Base-by-base conservation (phyloP, 177 flowering plant genomes). In the Vitis hybrid region DNA sequence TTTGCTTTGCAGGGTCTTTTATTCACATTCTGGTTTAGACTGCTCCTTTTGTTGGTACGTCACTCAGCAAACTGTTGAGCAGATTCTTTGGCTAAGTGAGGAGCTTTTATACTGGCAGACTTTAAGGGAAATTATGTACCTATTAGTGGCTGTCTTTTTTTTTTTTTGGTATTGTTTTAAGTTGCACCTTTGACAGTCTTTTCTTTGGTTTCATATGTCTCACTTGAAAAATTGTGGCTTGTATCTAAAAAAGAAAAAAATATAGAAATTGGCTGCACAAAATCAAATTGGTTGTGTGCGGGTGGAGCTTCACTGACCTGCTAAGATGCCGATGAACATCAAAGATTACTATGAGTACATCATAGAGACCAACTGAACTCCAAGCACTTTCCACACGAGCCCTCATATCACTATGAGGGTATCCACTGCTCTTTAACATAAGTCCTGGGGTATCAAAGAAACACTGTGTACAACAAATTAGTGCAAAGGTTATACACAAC, bases 371-470 rank as follows among this genome's bases (percentile, higher is more conserved):
- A 64, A 96, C 75, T 35, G 97, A 84, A 79, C 91, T 87, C 98
- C 98, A 92, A 35, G 88, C 98, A 80, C 91, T 89, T 78, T 92
- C 83, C 62, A 85, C 89, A 15, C 98, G 94, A 71, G 78, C 84
- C 71, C 80, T 89, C 57, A 90, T 71, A 69, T 93, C 98, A 52
- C 74, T 89, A 71, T 75, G 68, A 56, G 91, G 91, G 67, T 69
- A 74, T 56, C 98, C 97, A 60, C 78, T 71, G 40, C 72, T 85
- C 63, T 80, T 93, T 57, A 95, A 65, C 86, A 83, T 91, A 35
- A 96, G 81, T 40, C 99, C 99, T 70, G 99, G 98, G 12, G 98
- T 96, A 76, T 96, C 98, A 86, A 93, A 96, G 78, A 93, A 91
- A 76, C 99, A 93, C 99, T 95, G 89, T 71, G 62, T 62, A 80